Evolutionary conservation across 1,284 basidiomycete species (phyloP), one percentile per base, ranked within the genome.

Genomic region (Heliocybe sulcata): DNA sequence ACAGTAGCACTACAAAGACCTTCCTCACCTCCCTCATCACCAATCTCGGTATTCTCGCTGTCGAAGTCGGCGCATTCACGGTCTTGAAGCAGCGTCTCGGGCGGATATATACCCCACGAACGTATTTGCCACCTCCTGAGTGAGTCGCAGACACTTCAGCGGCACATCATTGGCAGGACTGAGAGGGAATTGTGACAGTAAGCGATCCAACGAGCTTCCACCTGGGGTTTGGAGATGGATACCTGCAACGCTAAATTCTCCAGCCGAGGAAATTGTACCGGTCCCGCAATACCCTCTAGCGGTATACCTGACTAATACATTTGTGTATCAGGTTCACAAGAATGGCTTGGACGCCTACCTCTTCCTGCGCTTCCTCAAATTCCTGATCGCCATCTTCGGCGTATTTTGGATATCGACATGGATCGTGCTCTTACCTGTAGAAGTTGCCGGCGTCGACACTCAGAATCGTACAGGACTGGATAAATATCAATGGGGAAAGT

Each of bases 301-400:
- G 11, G 57, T 9, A 51, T 55, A 16, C n/a, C 35, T 27, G 33
- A 53, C 51, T 35, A 9, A 31, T 52, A 45, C 42, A 58, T 25
- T 20, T 19, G 55, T 1, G 51, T 57, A 51, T 8, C 51, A 79
- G 77, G 75, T 81, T 45, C 66, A 72, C 31, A 78, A 80, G 63
- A 86, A 87, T 66, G 84, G 83, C 1, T 71, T 87, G 31, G 90
- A 92, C 65, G 85, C 88, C 59, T 92, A 82, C 69, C 82, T 90
- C 75, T 89, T 89, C 63, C 63, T 80, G 3, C 73, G 77, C 16
- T 92, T 85, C 67, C 69, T 90, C 45, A 78, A 80, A 59, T 75
- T 87, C 65, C 74, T 85, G 62, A 70, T 85, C 57, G 78, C 78
- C 64, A 81, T 89, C 26, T 85, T 90, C 64, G 64, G 82, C 6